Base-by-base conservation (phyloP, 148 eudicot species). In the Bassia scoparia region DNA sequence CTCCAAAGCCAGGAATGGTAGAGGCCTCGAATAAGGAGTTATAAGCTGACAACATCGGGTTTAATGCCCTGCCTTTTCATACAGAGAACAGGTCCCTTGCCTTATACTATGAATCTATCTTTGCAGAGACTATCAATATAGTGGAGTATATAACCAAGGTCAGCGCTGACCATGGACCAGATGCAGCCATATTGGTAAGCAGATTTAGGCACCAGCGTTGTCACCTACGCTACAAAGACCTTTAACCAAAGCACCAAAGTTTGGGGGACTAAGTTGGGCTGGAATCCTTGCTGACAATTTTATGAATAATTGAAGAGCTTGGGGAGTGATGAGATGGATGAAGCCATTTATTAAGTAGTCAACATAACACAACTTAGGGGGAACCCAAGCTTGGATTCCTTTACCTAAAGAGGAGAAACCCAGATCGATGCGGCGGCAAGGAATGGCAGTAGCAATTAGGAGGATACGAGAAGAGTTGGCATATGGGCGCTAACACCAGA, bases 381-480 rank as follows among this genome's bases (percentile, higher is more conserved):
- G 30, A 30, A 63, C 3, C 76, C 76, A 62, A 60, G 54, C 67
- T 71, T 71, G 29, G n/a, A 71, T 3, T 9, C 20, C 9, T 29
- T 41, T 71, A 27, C 62, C 73, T 21, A 70, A 26, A 21, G 31
- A 18, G 16, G 72, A 67, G 16, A 62, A 62, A 2, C 38, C 44
- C 21, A 62, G 33, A 62, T 62, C 67, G n/a, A 62, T 0, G 6
- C 30, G 70, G 33, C 54, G n/a, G n/a, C 54, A 6, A 67, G n/a
- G n/a, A 41, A 10, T 26, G 54, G 34, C 70, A 67, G 31, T 67
- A 67, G 12, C 46, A 41, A 7, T 41, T 41, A 7, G 46, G 1
- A 41, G 46, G 12, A 41, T 41, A 41, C 46, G 12, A 41, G 12
- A 8, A 0, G 46, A 41, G 12, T 41, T n/a, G n/a, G 46, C 12